Percentiles rank a stretch among this genome's conserved stretches.
phyloP scores from a whole-genome alignment of 495 filamentous ascomycete genomes.

The Aspergillus sparsus region DNA sequence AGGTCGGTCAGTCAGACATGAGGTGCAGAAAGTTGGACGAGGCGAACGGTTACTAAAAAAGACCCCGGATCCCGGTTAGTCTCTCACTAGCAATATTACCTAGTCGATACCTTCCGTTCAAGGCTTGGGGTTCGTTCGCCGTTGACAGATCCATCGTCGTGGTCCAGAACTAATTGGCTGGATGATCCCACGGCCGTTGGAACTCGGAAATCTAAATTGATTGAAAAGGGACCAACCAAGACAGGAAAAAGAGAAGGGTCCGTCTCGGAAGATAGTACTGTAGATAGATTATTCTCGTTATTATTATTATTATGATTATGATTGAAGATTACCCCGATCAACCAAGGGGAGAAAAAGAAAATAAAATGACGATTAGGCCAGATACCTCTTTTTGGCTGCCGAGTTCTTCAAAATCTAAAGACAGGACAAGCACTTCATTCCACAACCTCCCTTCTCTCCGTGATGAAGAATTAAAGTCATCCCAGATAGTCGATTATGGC shows the following conservation, averaged over 20 bases:
- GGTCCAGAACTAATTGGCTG: constrained; percentile 27
- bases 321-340: neutral
- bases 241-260: constrained; percentile 17
- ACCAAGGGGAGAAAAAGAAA: neutral
- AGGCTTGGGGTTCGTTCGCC: constrained; percentile 32
- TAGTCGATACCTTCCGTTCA: constrained; percentile 27
- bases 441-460: neutral
- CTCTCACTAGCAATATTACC: constrained; percentile 23
- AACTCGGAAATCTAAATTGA: constrained; percentile 24
- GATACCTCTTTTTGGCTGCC: neutral
- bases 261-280: constrained; percentile 7
- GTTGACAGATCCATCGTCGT: constrained; percentile 31
- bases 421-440: neutral
- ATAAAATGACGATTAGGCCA: neutral
- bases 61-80: constrained; percentile 29
- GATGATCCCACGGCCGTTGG: constrained; percentile 27
- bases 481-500: neutral
- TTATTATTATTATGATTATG: neutral
- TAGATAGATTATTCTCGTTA: neutral
- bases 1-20: constrained; percentile 15
- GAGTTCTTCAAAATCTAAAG: neutral
- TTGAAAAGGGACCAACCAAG: constrained; percentile 22
- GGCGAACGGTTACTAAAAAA: constrained; percentile 26
- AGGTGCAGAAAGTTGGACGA: constrained; percentile 25
- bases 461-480: constrained; percentile 2